Evolutionary conservation across 805 yeast species (phyloP), one percentile per base, ranked within the genome.

Genomic region (Hanseniaspora mollemarum): DNA sequence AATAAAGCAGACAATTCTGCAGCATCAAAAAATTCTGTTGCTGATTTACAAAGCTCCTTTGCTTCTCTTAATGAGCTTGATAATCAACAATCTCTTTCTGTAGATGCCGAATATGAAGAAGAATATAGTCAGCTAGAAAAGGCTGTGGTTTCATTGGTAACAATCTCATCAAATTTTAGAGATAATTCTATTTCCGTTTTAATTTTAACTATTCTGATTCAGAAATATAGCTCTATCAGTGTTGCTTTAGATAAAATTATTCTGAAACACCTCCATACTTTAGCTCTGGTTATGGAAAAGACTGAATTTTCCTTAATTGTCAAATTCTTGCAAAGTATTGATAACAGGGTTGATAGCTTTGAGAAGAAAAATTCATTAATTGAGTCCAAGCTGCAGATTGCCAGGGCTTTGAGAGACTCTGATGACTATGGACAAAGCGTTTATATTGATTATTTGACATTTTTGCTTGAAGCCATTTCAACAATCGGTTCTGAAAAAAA

Each of bases 121-220:
- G 37, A 21, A 21, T 2, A 21, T 32, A 21, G 43, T 12, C 56
- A 81, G 8, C 80, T 78, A 61, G 71, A 75, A 53, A 85, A 87
- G 60, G 78, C 87, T 25, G 75, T 87, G 18, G 72, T 76, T 8
- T 80, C 94, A 0, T 74, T 81, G 8, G 73, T 79, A 40, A 78
- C 78, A 43, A 75, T 88, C 36, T 78, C 88, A 0, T 73, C 76
- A 25, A 70, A 72, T 29, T 82, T 84, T 58, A 73, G 76, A 40
- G 92, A 83, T 56, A 79, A 77, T 51, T 75, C 84, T 16, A 82
- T 90, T 28, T 77, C 83, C 16, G 80, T 83, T 2, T 71, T 92
- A 56, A 80, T 94, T 0, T 79, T 85, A 13, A 81, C 95, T 0
- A 79, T 92, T 35, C 71, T 92, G 52, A 77, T 85, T 13, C 96